Conservation (phyloP, 2,329 filamentous ascomycete genomes). For the Pseudogymnoascus pannorum region DNA sequence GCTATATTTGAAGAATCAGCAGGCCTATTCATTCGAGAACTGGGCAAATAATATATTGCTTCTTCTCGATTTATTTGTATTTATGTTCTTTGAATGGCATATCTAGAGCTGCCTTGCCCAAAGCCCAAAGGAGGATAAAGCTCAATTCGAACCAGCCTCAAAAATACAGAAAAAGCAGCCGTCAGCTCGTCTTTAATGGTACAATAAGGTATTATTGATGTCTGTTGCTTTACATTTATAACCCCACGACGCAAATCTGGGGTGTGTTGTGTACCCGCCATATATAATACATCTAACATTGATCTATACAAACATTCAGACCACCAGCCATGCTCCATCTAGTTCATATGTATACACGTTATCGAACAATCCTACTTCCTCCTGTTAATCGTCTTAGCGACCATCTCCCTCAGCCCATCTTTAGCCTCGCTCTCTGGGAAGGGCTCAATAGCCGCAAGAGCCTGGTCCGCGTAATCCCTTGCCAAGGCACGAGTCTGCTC, state of each 20-base stretch:
- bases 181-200: background rate
- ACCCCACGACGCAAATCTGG: background rate
- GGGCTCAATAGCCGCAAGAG: conserved; percentile 70
- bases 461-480: conserved; percentile 83
- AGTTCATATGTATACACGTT: conserved; percentile 8
- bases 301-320: conserved; percentile 4
- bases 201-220: background rate
- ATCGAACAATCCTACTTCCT: conserved; percentile 56
- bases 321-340: conserved; percentile 1
- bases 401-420: conserved; percentile 86
- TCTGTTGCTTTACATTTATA: background rate
- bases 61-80: background rate
- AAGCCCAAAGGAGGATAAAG: background rate
- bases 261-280: conserved; percentile 2
- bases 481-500: conserved; percentile 87
- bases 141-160: background rate
- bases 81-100: background rate
- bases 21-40: background rate
- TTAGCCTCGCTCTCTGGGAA: conserved; percentile 97
- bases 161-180: background rate
- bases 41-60: background rate
- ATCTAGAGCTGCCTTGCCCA: background rate
- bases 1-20: background rate
- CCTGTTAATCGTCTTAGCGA: conserved; percentile 80
- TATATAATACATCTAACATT: conserved; percentile 7